phyloP scores from a whole-genome alignment of 2,329 filamentous ascomycete species.

The Metarhizium humberi region DNA sequence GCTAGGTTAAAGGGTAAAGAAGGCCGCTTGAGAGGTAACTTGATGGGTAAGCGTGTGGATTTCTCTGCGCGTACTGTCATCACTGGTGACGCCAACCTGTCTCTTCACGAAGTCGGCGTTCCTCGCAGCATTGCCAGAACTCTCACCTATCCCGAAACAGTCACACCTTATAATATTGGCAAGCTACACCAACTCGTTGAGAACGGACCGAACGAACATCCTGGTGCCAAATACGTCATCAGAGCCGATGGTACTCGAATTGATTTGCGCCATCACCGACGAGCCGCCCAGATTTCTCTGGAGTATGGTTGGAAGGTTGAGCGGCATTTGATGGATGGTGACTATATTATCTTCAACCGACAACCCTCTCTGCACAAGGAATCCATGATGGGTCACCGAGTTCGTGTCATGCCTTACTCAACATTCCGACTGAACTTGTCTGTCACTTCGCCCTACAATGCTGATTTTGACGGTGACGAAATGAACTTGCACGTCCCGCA shows the following conservation, averaged over 20 bases:
- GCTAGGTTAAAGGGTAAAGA: slow-evolving; percentile 98
- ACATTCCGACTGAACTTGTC: slow-evolving; percentile 97
- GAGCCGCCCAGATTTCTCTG: slow-evolving; percentile 73
- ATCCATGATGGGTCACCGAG: slow-evolving; percentile 99
- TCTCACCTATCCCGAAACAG: slow-evolving; percentile 91
- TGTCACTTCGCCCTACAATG: slow-evolving; percentile 97
- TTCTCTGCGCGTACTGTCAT: slow-evolving; percentile 99
- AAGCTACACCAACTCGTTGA: slow-evolving; percentile 82
- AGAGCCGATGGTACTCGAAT: slow-evolving; percentile 89
- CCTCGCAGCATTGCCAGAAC: slow-evolving; percentile 87
- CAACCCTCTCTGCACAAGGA: slow-evolving; percentile 99
- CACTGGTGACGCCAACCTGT: slow-evolving; percentile 94
- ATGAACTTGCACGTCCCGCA: slow-evolving; percentile 99
- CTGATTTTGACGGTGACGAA: slow-evolving; percentile 99
- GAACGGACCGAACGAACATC: slow-evolving; percentile 90
- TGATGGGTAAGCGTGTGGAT: slow-evolving; percentile 99
- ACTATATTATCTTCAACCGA: slow-evolving; percentile 99
- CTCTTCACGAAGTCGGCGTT: slow-evolving; percentile 93
- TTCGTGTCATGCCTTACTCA: slow-evolving; percentile 97
- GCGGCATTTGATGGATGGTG: slow-evolving; percentile 88
- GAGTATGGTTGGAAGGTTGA: slow-evolving; percentile 99
- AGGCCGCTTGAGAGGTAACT: slow-evolving; percentile 90
- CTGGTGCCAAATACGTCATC: slow-evolving; percentile 94
- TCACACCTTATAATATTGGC: slow-evolving; percentile 95
- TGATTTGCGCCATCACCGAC: slow-evolving; percentile 87